Evolutionary conservation across 2,329 filamentous ascomycete genomes (phyloP).

Genomic region (Tolypocladium album): DNA sequence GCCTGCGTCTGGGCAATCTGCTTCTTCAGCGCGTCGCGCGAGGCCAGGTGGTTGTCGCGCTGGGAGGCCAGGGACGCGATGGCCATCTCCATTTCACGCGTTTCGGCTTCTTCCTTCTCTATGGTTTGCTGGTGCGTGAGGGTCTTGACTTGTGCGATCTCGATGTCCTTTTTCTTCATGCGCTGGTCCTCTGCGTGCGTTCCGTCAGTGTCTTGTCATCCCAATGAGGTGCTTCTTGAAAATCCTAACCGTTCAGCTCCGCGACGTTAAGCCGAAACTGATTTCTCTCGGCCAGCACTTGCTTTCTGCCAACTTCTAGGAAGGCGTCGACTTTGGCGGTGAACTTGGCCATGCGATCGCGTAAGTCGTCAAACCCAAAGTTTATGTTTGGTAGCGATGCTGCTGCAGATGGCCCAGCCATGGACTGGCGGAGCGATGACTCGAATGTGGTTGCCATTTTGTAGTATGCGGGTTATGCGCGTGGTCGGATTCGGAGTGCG

Average conservation of each 20-base stretch:
- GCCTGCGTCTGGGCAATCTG: conserved; percentile 59
- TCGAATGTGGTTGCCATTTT: conserved; percentile 54
- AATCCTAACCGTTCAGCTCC: conserved; percentile 67
- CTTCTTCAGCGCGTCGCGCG: conserved; percentile 44
- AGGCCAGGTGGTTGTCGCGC: conserved; percentile 48
- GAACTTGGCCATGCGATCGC: conserved; percentile 90
- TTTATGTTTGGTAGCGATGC: conserved; percentile 80
- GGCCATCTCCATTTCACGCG: conserved; percentile 58
- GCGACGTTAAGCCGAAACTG: conserved; percentile 85
- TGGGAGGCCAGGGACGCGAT: conserved; percentile 48
- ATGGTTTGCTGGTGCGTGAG: conserved; percentile 61
- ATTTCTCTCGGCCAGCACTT: conserved; percentile 86
- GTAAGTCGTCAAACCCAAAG: conserved; percentile 92
- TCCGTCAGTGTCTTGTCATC: background rate
- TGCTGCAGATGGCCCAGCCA: conserved; percentile 55
- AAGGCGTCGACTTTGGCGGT: conserved; percentile 77
- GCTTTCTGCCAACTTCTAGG: no score
- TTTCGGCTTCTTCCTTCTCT: conserved; percentile 68
- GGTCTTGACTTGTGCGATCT: conserved; percentile 65
- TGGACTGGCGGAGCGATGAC: conserved; percentile 51
- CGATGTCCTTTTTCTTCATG: conserved; percentile 79
- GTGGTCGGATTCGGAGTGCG: background rate
- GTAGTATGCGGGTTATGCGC: background rate
- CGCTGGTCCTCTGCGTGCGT: conserved; percentile 73
- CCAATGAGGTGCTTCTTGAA: no score